Conservation (phyloP, 495 filamentous ascomycete species). For the Talaromyces liani region DNA sequence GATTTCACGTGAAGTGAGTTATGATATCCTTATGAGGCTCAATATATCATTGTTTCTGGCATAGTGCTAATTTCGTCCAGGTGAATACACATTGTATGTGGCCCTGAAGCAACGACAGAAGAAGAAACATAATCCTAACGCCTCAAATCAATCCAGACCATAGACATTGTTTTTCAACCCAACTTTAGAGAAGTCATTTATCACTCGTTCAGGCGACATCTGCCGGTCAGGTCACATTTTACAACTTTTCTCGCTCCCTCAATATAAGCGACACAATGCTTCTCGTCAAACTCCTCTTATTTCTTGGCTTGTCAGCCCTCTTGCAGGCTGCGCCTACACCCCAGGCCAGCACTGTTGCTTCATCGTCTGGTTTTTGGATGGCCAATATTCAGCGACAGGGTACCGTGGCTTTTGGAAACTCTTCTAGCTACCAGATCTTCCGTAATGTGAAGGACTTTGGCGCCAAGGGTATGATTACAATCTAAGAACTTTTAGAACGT, state of each 20-base stretch:
- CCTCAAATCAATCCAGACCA: neutral
- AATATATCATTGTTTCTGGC: too few relatives aligned
- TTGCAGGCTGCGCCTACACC: conserved; percentile 35
- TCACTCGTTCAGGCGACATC: neutral
- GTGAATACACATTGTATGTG: neutral
- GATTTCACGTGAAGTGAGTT: neutral
- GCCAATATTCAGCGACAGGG: conserved; percentile 65
- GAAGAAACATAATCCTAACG: neutral
- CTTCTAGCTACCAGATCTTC: conserved; percentile 61
- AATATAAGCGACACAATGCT: conserved; percentile 11
- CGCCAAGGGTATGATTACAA: conserved; percentile 47
- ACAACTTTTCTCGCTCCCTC: neutral
- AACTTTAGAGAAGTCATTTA: neutral
- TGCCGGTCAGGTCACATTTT: conserved; percentile 5
- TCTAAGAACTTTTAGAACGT: conserved; percentile 2
- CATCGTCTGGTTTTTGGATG: conserved; percentile 58
- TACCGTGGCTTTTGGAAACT: conserved; percentile 51
- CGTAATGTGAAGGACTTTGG: conserved; percentile 86
- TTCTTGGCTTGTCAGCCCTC: conserved; percentile 29
- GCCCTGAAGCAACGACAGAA: neutral
- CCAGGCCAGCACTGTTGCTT: conserved; percentile 8
- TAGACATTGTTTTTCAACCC: neutral
- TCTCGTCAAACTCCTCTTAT: conserved; percentile 23
- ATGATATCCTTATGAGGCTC: neutral
- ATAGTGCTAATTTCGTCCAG: neutral